phyloP scores from a whole-genome alignment of 2,329 filamentous ascomycete genomes.

The Xylaria multiplex region DNA sequence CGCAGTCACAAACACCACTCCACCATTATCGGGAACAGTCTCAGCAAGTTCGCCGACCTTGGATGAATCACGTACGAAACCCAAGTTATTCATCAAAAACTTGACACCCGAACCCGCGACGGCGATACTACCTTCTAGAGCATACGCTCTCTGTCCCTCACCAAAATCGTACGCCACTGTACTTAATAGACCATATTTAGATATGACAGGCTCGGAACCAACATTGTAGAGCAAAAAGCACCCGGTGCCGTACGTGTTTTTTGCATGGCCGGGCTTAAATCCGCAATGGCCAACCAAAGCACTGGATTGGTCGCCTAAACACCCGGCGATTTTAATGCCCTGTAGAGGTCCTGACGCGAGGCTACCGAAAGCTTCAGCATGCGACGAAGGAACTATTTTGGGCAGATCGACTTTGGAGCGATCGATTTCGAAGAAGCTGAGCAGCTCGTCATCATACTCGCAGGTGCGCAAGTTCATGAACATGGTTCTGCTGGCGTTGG shows the following conservation, averaged over 20 bases:
- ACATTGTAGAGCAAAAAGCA: conserved; percentile 93
- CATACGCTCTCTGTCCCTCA: conserved; percentile 70
- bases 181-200: conserved; percentile 82
- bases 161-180: conserved; percentile 89
- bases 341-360: conserved; percentile 72
- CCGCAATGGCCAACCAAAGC: conserved; percentile 87
- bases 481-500: conserved; percentile 92
- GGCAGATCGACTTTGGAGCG: conserved; percentile 76
- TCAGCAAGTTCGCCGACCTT: conserved; percentile 63
- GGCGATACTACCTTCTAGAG: conserved; percentile 84
- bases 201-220: conserved; percentile 84
- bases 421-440: conserved; percentile 81
- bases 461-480: conserved; percentile 89
- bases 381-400: conserved; percentile 84
- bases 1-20: conserved; percentile 86
- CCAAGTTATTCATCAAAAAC: conserved; percentile 73
- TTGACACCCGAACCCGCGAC: conserved; percentile 85
- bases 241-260: conserved; percentile 92
- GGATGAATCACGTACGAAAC: conserved; percentile 63
- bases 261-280: conserved; percentile 82
- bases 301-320: conserved; percentile 86
- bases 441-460: conserved; percentile 79
- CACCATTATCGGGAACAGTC: conserved; percentile 76
- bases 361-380: conserved; percentile 75
- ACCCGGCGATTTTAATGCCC: conserved; percentile 81